A percentile compares a stretch with the other conserved stretches of the same genome.
phyloP scores from a whole-genome alignment of 345 rosid species.

The Eucalyptus sideroxylon region DNA sequence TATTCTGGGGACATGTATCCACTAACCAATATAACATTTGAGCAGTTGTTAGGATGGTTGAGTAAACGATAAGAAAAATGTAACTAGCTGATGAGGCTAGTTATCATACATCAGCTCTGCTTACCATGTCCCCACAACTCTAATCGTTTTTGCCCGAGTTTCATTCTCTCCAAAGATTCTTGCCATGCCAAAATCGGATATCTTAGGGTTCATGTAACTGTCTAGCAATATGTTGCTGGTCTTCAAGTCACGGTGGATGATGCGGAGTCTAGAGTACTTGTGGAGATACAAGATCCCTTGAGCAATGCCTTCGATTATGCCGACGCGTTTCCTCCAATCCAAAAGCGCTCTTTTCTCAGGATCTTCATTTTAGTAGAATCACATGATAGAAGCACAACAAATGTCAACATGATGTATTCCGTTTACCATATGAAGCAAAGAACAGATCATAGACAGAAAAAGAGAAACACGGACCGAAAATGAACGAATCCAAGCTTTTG shows the following conservation, averaged over 20 bases:
- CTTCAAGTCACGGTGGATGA: neutral
- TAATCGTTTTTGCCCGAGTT: neutral
- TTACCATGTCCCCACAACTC: neutral
- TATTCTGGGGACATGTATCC: neutral
- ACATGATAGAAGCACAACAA: neutral
- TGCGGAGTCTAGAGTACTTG: neutral
- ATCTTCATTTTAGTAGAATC: neutral
- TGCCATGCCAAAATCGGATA: slow-evolving; percentile 1
- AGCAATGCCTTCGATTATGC: neutral
- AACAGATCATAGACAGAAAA: neutral
- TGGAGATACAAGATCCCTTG: neutral
- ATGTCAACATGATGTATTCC: neutral
- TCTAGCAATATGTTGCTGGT: neutral
- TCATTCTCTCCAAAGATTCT: neutral
- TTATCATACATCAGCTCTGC: neutral
- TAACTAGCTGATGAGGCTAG: neutral
- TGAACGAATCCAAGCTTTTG: neutral
- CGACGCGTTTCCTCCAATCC: neutral
- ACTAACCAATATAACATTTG: neutral
- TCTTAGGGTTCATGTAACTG: neutral
- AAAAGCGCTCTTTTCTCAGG: neutral
- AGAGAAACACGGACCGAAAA: slow-evolving; percentile 1
- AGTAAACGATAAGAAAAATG: neutral
- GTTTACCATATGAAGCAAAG: neutral
- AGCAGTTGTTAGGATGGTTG: neutral